A percentile compares a stretch with the other conserved stretches of the same genome.
Evolutionary conservation across 2,329 filamentous ascomycete genomes (phyloP).

Genomic region (Tricladium varicosporioides): DNA sequence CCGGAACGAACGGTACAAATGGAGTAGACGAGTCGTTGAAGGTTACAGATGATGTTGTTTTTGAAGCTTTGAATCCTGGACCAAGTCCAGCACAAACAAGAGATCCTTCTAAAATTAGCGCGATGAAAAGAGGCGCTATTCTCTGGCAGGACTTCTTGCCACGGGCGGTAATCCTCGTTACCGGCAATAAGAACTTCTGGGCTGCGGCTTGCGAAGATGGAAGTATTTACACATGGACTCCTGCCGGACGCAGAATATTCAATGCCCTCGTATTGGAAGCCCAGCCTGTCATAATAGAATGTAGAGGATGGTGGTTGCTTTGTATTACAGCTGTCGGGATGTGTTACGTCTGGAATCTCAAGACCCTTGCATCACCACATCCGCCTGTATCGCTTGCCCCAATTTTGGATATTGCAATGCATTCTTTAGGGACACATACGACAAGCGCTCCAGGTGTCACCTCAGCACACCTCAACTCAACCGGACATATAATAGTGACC

Average conservation of each 20-base stretch:
- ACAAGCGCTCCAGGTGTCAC: slow-evolving; percentile 82
- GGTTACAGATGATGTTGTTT: slow-evolving; percentile 66
- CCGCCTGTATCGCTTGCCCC: slow-evolving; percentile 87
- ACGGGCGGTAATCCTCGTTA: slow-evolving; percentile 80
- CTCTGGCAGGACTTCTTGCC: slow-evolving; percentile 96
- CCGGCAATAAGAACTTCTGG: slow-evolving; percentile 89
- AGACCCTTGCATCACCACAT: slow-evolving; percentile 78
- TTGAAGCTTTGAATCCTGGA: slow-evolving; percentile 85
- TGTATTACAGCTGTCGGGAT: slow-evolving; percentile 86
- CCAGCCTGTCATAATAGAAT: slow-evolving; percentile 91
- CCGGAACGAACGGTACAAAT: slow-evolving; percentile 36
- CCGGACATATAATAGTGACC: slow-evolving; percentile 82
- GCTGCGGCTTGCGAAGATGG: slow-evolving; percentile 92
- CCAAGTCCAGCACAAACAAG: slow-evolving; percentile 58
- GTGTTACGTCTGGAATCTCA: slow-evolving; percentile 92
- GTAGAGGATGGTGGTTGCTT: slow-evolving; percentile 82
- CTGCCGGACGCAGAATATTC: slow-evolving; percentile 80
- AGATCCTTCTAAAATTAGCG: slow-evolving; percentile 81
- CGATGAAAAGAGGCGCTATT: slow-evolving; percentile 74
- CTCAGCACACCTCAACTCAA: slow-evolving; percentile 86
- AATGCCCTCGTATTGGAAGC: slow-evolving; percentile 86
- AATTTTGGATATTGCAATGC: slow-evolving; percentile 80
- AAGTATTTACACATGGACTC: slow-evolving; percentile 86
- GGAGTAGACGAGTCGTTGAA: slow-evolving; percentile 61
- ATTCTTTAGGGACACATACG: slow-evolving; percentile 72